phyloP scores from a whole-genome alignment of 2,329 filamentous ascomycete genomes.

The Arthrobotrys pseudoclavata region DNA sequence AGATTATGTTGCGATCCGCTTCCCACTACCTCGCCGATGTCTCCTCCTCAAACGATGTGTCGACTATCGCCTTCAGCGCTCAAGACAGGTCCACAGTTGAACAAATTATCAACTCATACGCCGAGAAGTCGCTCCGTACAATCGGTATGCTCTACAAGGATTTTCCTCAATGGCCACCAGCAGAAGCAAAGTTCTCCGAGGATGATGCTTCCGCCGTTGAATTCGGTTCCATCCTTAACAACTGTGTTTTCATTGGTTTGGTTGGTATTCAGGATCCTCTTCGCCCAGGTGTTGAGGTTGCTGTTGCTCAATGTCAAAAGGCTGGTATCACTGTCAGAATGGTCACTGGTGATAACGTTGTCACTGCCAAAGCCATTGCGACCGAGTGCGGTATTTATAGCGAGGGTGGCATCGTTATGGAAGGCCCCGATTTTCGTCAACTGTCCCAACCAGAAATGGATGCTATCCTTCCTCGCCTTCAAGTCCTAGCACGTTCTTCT shows the following conservation, averaged over 20 bases:
- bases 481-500: constrained; percentile 77
- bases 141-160: constrained; percentile 88
- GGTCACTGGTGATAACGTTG: constrained; percentile 69
- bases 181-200: constrained; percentile 71
- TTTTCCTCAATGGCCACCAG: constrained; percentile 86
- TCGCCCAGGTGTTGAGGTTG: constrained; percentile 67
- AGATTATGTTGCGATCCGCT: constrained; percentile 73
- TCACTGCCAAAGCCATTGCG: constrained; percentile 68
- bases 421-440: constrained; percentile 68
- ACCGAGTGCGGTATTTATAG: constrained; percentile 67
- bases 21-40: constrained; percentile 64
- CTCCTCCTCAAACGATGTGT: constrained; percentile 41
- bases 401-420: constrained; percentile 67
- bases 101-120: constrained; percentile 81
- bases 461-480: constrained; percentile 73
- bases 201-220: constrained; percentile 67
- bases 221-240: constrained; percentile 70
- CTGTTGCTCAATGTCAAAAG: constrained; percentile 67
- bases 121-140: constrained; percentile 82
- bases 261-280: constrained; percentile 69
- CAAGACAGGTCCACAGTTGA: constrained; percentile 68
- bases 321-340: constrained; percentile 69
- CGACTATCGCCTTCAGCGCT: constrained; percentile 60
- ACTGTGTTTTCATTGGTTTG: constrained; percentile 70
- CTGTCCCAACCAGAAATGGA: constrained; percentile 69